These are phyloP conservation scores for Talaromyces piceae DNA, from an alignment of 2,329 filamentous ascomycete species.

Conservation along the genomic window DNA sequence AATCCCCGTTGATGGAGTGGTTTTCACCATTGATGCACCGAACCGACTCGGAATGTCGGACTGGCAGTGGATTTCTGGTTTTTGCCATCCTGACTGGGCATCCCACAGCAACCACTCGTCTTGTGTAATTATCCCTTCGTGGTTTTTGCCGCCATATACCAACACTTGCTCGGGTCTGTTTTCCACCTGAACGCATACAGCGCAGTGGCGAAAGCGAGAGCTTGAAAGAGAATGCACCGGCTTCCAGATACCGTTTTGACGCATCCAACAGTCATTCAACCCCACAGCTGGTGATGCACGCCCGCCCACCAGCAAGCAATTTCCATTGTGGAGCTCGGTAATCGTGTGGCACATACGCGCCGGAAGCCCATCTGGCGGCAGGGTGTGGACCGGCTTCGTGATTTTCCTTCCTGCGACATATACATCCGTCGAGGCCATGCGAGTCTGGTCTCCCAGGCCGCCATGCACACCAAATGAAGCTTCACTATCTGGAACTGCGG, in stretches of 20 bases:
- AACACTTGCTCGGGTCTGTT: conserved; percentile 42
- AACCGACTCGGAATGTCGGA: conserved; percentile 45
- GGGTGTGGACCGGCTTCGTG: conserved; percentile 40
- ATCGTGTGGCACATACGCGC: conserved; percentile 67
- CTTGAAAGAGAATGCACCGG: conserved; percentile 57
- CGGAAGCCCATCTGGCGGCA: conserved; percentile 31
- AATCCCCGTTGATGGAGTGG: conserved; percentile 49
- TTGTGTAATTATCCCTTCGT: conserved; percentile 42
- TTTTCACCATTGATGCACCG: conserved; percentile 43
- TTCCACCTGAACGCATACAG: conserved; percentile 40
- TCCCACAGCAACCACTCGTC: conserved; percentile 50
- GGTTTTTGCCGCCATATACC: conserved; percentile 56
- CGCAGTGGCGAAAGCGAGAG: conserved; percentile 69
- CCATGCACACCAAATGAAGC: conserved; percentile 32
- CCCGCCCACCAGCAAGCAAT: conserved; percentile 65
- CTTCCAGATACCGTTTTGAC: conserved; percentile 57
- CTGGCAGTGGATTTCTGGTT: conserved; percentile 24
- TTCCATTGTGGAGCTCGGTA: conserved; percentile 53
- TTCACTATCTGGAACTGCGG: conserved; percentile 38
- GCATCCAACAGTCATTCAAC: conserved; percentile 68
- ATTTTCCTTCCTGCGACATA: conserved; percentile 41
- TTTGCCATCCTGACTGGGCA: conserved; percentile 44
- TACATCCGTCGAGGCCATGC: conserved; percentile 42
- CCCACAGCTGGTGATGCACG: conserved; percentile 66
- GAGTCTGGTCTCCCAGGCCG: conserved; percentile 39